Base-by-base conservation (phyloP, 371 early-diverging fungal genomes). In the Mucor indicus region DNA sequence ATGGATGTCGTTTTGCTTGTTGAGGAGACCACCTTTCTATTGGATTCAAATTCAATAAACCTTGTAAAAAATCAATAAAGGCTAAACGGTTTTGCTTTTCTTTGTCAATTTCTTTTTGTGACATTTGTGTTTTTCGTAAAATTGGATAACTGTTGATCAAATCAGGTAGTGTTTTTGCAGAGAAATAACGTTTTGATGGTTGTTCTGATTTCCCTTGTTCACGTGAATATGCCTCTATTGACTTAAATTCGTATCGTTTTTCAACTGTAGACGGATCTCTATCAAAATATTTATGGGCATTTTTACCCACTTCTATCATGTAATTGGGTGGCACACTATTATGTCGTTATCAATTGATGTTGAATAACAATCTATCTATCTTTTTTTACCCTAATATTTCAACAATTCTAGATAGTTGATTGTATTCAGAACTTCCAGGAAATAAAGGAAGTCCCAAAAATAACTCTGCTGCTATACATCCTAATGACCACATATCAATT, bases 401-500 rank as follows among this genome's bases (percentile, higher is more conserved):
- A 73, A 96, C 86, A 42, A 98, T 93, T 55, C 94, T 86, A 8
- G 86, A 74, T 23, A 96, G 56, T 58, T 97, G 96, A 53, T 99
- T 96, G 48, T 86, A 86, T 69, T 99, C 98, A 52, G 95, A 91
- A 55, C 92, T 93, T 10, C 98, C 98, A 0, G 98, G 98, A 60
- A 99, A 98, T 23, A 99, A 64, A 6, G 98, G 98, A 47, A 91
- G 80, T 0, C 93, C 93, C 2, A 90, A 81, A 50, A 89, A 84
- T 23, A 99, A 75, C 60, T 99, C 99, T 19, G 90, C 93, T 0
- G 96, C 81, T 33, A 99, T 98, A 67, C 99, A 99, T 0, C 99
- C 99, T 31, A 99, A 71, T 29, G 90, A 89, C 99, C 99, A 99
- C 85, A 99, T 95, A 70, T 99, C 99, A 51, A 99, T 95, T 4